Evolutionary conservation across 768 basidiomycete genomes (phyloP), one percentile per base, ranked within the genome.

Genomic region (Strobilomyces dryophilus): DNA sequence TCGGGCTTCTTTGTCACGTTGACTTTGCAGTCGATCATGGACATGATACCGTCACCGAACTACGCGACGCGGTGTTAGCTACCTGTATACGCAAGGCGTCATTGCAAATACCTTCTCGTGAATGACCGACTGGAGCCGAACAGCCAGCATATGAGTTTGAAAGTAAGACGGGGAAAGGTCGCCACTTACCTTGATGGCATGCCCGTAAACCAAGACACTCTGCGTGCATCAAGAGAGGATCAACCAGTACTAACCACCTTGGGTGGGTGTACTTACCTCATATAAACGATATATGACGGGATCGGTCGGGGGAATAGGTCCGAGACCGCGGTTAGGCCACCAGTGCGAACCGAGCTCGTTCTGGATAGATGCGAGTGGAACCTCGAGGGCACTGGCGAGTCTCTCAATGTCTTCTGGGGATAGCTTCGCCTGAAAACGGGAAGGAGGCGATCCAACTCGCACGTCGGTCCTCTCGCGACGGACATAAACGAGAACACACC

Each of bases 21-120:
- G 55, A 91, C 76, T 59, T 80, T 83, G 69, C 89, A 91, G 66
- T 92, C 89, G 52, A 91, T 89, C 86, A 91, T 88, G 18, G 85
- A 17, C 87, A 91, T 90, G 55, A 92, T 91, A 5, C 89, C 89
- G 61, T 92, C 89, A 6, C 89, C 89, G 57, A 90, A 91, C 86
- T 88, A 46, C 11, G 9, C 8, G 47, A 18, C 4, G 24, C 2
- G 12, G 17, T 20, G 44, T 54, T 18, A 57, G 53, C 32, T 41
- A 48, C 17, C 6, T 14, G 9, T 27, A 18, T 4, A 1, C 6
- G 2, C 11, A 20, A 17, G 10, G 43, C 21, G 36, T 15, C 29
- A 31, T 43, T 27, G 18, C 31, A 42, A 36, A 24, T 49, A 82
- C 82, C 78, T 87, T 87, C 70, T 91, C 89, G 60, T 90, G 86